phyloP scores from a whole-genome alignment of 1,284 basidiomycete genomes.

The Moesziomyces globuligerus region DNA sequence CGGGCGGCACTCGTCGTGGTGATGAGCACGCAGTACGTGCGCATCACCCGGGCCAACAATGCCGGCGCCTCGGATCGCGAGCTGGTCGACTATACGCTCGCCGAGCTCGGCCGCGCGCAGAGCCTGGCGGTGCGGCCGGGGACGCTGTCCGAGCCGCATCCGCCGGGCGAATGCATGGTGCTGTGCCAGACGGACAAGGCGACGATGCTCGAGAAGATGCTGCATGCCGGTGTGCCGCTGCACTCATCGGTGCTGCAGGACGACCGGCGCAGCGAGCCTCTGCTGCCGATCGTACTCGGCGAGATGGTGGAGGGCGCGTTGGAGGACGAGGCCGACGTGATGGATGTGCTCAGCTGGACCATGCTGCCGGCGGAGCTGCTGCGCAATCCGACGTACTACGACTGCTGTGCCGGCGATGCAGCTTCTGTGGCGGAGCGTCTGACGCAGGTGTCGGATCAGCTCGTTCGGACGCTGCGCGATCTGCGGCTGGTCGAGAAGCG shows the following conservation, averaged over 20 bases:
- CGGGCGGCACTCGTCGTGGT: conserved; percentile 83
- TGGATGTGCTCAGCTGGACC: conserved; percentile 84
- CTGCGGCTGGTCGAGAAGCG: conserved; percentile 25
- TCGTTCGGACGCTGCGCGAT: conserved; percentile 24
- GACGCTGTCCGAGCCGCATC: conserved; percentile 46
- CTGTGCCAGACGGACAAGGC: conserved; percentile 87
- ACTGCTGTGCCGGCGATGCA: conserved; percentile 65
- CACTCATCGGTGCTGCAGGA: conserved; percentile 81
- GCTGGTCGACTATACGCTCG: conserved; percentile 80
- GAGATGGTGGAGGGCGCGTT: conserved; percentile 33
- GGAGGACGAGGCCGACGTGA: conserved; percentile 67
- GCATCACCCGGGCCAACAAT: conserved; percentile 63
- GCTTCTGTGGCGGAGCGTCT: conserved; percentile 34
- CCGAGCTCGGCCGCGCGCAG: conserved; percentile 91
- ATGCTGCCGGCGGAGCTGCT: conserved; percentile 78
- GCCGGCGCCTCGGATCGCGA: conserved; percentile 72
- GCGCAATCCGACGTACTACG: conserved; percentile 89
- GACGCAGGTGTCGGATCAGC: conserved; percentile 21
- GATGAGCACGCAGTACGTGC: conserved; percentile 89
- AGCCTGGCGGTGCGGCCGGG: conserved; percentile 79
- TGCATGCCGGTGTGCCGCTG: conserved; percentile 85
- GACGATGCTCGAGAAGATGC: conserved; percentile 79
- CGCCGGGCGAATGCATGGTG: conserved; percentile 73
- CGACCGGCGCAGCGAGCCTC: conserved; percentile 21
- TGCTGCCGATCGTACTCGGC: conserved; percentile 45